Base-by-base conservation (phyloP, 495 filamentous ascomycete genomes). In the Hypomontagnella submonticulosa region DNA sequence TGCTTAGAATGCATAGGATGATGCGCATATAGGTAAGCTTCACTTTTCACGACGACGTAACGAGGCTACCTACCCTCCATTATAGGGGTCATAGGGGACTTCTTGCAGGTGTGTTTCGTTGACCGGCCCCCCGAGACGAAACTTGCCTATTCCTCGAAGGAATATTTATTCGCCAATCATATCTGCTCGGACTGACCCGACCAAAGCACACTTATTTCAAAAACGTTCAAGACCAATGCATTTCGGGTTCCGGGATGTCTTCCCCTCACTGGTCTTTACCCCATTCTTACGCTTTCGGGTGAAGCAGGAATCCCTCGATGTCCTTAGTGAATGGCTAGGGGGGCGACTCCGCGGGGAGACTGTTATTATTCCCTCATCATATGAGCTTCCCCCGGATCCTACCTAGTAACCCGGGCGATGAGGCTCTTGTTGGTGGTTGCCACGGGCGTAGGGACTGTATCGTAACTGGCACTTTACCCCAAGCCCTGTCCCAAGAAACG, bases 401-500 rank as follows among this genome's bases (percentile, higher is more conserved):
- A 64, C 66, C 50, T 69, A 5, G 44, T 19, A 41, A 64, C 37
- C 56, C 40, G 46, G 56, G 66, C 56, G 50, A 47, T 61, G 60
- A 69, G 66, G 59, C 56, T 63, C 56, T 50, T 42, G 36, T 37
- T 20, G 54, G 11, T 33, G 46, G 32, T 20, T 42, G 23, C 2
- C 23, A 6, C 23, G 23, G 23, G 23, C 23, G 23, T 27, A 27
- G 23, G 23, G 23, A 6, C 23, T 6, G 23, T 27, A 38, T 13
- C 36, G 9, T 38, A 11, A 38, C 36, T 13, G 34, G 18, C 48
- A 58, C 41, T 47, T 32, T 47, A 49, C 54, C 54, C 44, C 33
- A 41, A 19, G 32, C 44, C 30, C 13, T 15, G 66, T 60, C 66
- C 59, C 50, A 50, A 55, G 59, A 73, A 71, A 71, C 68, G 50